These are phyloP conservation scores for Paraphaeosphaeria minitans DNA, from an alignment of 2,329 filamentous ascomycete genomes.

Conservation along the genomic window DNA sequence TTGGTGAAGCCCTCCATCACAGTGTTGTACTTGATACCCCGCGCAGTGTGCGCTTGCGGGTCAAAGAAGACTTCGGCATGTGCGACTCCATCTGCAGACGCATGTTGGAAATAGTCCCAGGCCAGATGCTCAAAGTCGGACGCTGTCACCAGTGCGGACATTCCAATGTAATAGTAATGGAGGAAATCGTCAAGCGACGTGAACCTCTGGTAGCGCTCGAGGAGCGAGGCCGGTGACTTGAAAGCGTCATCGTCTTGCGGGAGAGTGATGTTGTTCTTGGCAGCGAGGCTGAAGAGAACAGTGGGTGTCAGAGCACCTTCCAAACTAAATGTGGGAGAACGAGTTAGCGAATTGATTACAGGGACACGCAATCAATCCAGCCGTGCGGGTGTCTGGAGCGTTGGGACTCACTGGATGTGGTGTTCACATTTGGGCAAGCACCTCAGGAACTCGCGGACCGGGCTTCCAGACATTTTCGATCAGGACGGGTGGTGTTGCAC, in stretches of 20 bases:
- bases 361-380: background rate
- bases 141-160: slow-evolving; percentile 68
- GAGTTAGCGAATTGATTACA: background rate
- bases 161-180: slow-evolving; percentile 77
- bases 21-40: slow-evolving; percentile 67
- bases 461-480: background rate
- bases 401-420: slow-evolving; percentile 64
- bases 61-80: slow-evolving; percentile 84
- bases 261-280: slow-evolving; percentile 68
- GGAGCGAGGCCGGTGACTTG: slow-evolving; percentile 62
- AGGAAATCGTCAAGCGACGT: slow-evolving; percentile 77
- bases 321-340: slow-evolving; percentile 46
- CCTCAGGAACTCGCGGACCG: slow-evolving; percentile 46
- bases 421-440: slow-evolving; percentile 80
- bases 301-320: slow-evolving; percentile 75
- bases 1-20: slow-evolving; percentile 67
- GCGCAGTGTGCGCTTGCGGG: slow-evolving; percentile 72
- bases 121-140: slow-evolving; percentile 76
- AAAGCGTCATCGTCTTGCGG: slow-evolving; percentile 65
- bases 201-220: slow-evolving; percentile 69
- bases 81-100: slow-evolving; percentile 66
- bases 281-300: slow-evolving; percentile 71
- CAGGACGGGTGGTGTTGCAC: background rate
- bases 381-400: background rate
- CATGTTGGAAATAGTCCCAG: slow-evolving; percentile 71